Evolutionary conservation across 177 flowering plant species (phyloP).

Genomic region (Tripterygium wilfordii): DNA sequence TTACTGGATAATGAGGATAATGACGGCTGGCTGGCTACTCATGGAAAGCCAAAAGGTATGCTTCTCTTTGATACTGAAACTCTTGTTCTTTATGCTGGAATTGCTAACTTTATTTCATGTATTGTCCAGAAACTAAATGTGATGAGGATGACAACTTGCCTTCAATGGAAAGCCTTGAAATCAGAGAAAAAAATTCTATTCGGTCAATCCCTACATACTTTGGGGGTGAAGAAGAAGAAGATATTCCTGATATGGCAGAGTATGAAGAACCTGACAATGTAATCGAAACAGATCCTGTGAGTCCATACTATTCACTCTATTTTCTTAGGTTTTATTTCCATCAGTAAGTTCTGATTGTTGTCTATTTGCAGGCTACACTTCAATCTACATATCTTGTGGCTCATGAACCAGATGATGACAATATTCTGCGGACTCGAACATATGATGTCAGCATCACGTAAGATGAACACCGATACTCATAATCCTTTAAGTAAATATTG

Average conservation of each 20-base stretch:
- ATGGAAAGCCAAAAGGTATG: constrained; percentile 86
- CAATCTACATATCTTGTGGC: constrained; percentile 69
- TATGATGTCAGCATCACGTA: constrained; percentile 94
- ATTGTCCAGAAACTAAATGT: constrained; percentile 38
- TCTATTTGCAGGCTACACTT: constrained; percentile 94
- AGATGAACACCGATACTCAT: no score
- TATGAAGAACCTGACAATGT: constrained; percentile 72
- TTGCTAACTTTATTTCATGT: background rate
- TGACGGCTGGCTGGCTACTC: constrained; percentile 99
- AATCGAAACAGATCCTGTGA: constrained; percentile 75
- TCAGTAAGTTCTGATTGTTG: no score
- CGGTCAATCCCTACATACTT: constrained; percentile 69
- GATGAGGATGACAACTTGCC: constrained; percentile 83
- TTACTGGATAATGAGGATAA: constrained; percentile 83
- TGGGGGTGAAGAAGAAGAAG: constrained; percentile 89
- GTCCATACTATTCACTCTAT: no score
- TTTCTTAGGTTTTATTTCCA: no score
- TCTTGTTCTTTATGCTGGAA: background rate
- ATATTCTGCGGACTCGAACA: constrained; percentile 84
- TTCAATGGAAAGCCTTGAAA: constrained; percentile 77
- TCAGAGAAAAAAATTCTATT: constrained; percentile 41
- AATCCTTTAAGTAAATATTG: no score
- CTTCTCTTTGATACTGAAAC: background rate
- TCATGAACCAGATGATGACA: constrained; percentile 93
- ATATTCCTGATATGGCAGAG: constrained; percentile 92